phyloP scores from a whole-genome alignment of 139 green algal species.

The Prasinococcaceae sp. region DNA sequence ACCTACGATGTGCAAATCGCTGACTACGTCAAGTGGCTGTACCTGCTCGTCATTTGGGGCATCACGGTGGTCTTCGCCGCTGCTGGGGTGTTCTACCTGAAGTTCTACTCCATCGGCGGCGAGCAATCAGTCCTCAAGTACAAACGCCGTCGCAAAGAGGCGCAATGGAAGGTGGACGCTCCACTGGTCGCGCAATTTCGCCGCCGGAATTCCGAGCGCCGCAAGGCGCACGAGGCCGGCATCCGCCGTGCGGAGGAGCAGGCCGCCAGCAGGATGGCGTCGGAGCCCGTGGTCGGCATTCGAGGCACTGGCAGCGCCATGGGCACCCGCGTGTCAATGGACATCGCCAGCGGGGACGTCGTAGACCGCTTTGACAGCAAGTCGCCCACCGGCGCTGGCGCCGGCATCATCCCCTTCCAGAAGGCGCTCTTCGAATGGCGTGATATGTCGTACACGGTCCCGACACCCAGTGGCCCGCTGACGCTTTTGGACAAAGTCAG shows the following conservation, averaged over 20 bases:
- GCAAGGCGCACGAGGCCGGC: background rate
- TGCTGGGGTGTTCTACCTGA: no score
- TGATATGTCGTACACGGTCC: slow-evolving; percentile 8
- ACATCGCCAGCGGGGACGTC: background rate
- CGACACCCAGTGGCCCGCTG: no score
- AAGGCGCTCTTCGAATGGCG: slow-evolving; percentile 3
- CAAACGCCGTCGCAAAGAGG: no score
- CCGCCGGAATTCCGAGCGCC: background rate
- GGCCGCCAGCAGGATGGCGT: background rate
- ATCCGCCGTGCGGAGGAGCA: background rate
- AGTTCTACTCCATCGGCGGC: no score
- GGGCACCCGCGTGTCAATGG: no score
- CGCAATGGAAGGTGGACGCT: background rate
- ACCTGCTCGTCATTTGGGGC: no score
- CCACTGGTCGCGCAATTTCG: background rate
- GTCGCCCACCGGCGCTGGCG: background rate
- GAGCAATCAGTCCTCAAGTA: no score
- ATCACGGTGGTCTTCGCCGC: no score
- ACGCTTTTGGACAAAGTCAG: slow-evolving; percentile 21
- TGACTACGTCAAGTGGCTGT: no score
- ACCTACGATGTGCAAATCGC: no score
- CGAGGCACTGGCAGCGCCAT: no score
- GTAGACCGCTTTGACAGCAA: background rate
- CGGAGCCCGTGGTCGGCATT: background rate
- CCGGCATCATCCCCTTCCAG: background rate